Evolutionary conservation across 352 stramenopile genomes (phyloP), one percentile per base, ranked within the genome.

Genomic region (Phytophthora chlamydospora): DNA sequence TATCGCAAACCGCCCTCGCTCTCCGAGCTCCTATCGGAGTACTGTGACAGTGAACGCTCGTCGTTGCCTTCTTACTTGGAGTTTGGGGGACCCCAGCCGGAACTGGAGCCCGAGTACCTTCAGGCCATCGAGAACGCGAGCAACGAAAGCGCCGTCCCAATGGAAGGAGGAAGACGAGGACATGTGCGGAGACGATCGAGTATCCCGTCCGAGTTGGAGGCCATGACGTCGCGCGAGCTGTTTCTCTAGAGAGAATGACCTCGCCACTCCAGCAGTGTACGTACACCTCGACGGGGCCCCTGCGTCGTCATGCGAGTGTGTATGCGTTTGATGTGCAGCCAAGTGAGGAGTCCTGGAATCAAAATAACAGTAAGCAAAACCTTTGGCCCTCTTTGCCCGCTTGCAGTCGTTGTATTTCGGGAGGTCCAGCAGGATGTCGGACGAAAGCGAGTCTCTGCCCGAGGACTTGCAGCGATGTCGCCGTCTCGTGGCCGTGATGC

Each of bases 21-120:
- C 2, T 76, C 76, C 1, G 76, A 89, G 49, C 70, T 91, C 35
- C 76, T 91, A 64, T 86, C 83, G 0, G 78, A 89, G 54, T 88
- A 90, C 50, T 66, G 59, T 31, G 68, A 62, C 46, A 68, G 60
- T 16, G 58, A 71, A 6, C 62, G 66, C 10, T 79, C 71, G 42
- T 76, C 59, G 14, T 21, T 73, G 5, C 62, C 58, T 27, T 73
- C 58, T 21, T 73, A 70, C 31, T 58, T 70, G 10, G 54, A 78
- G 40, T 58, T 46, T 11, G 62, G 50, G n/a, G 45, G 40, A 35
- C 58, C 44, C 3, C 67, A 83, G 35, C 67, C 64, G 2, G 74
- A 83, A 27, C 41, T 69, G 6, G 74, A 80, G 34, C 71, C 74
- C 0, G 73, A 79, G 6, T 73, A 76, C n/a, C 48, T 73, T 12